Evolutionary conservation across 805 yeast species (phyloP).

Genomic region (Teunomyces pallodes): DNA sequence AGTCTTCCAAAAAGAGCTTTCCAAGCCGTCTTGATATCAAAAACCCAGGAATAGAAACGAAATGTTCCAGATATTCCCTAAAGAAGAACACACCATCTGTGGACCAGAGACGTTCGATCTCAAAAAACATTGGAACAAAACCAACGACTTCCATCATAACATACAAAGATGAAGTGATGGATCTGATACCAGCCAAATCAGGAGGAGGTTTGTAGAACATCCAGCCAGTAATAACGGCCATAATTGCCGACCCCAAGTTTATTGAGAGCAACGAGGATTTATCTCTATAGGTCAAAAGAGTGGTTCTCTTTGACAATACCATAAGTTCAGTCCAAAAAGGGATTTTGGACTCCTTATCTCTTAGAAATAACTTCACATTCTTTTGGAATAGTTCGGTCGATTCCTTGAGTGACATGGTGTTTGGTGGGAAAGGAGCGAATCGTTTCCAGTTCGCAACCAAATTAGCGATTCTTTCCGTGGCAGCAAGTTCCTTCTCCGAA

Average conservation of each 20-base stretch:
- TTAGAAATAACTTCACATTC: conserved; percentile 16
- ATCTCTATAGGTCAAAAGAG: conserved; percentile 34
- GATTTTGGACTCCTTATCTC: conserved; percentile 17
- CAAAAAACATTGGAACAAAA: conserved; percentile 39
- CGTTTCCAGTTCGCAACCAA: conserved; percentile 28
- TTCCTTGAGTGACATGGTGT: conserved; percentile 11
- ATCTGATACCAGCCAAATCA: conserved; percentile 61
- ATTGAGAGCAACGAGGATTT: conserved; percentile 30
- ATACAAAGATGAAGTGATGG: conserved; percentile 42
- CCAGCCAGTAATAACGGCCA: conserved; percentile 74
- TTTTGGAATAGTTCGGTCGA: conserved; percentile 12
- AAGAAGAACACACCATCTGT: conserved; percentile 35
- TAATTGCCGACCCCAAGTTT: conserved; percentile 39
- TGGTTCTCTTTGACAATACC: conserved; percentile 35
- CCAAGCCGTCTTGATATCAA: conserved; percentile 63
- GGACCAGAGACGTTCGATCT: conserved; percentile 38
- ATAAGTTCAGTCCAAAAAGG: conserved; percentile 27
- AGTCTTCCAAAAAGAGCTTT: conserved; percentile 65
- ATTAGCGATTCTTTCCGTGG: conserved; percentile 22
- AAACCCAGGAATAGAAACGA: conserved; percentile 66
- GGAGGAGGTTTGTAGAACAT: conserved; percentile 64
- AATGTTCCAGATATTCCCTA: conserved; percentile 68
- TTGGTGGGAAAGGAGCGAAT: conserved; percentile 3
- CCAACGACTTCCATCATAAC: conserved; percentile 40
- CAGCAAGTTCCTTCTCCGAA: conserved; percentile 17